Evolutionary conservation across 345 rosid species (phyloP).

Genomic region (Lepidium aucheri): DNA sequence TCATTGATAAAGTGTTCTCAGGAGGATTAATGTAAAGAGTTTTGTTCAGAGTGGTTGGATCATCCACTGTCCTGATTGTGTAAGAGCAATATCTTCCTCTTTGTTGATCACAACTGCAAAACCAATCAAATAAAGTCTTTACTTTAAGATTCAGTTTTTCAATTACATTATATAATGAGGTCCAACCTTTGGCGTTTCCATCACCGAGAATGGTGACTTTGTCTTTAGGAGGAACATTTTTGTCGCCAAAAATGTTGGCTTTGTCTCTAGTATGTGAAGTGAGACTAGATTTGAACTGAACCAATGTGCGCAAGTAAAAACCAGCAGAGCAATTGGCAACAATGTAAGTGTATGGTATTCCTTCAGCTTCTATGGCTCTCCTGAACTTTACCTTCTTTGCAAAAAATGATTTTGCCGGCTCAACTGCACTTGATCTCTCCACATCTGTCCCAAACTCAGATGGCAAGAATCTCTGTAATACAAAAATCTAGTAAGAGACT

Average conservation of each 20-base stretch:
- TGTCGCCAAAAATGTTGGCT: conserved; percentile 44
- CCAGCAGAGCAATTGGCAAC: conserved; percentile 41
- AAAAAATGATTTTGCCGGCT: conserved; percentile 42
- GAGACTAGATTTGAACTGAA: conserved; percentile 34
- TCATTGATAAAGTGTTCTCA: conserved; percentile 46
- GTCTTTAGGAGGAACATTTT: conserved; percentile 44
- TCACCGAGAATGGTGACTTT: conserved; percentile 45
- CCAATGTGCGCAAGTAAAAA: conserved; percentile 33
- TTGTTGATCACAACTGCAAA: conserved; percentile 41
- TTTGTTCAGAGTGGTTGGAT: conserved; percentile 57
- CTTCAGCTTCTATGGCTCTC: conserved; percentile 42
- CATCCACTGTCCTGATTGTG: conserved; percentile 51
- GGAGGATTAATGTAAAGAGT: conserved; percentile 48
- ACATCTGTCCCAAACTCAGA: conserved; percentile 59
- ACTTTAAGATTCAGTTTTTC: no score
- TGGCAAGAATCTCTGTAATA: conserved; percentile 50
- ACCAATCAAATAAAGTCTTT: no score
- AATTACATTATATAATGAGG: no score
- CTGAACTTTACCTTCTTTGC: conserved; percentile 39
- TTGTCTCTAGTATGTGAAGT: conserved; percentile 52
- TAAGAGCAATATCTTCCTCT: conserved; percentile 51
- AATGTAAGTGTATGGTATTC: conserved; percentile 48
- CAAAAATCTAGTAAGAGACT: neutral
- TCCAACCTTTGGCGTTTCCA: conserved; percentile 56
- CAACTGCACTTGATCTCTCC: conserved; percentile 43